Evolutionary conservation across 805 yeast species (phyloP), one percentile per base, ranked within the genome.

Genomic region (Torulaspora delbrueckii): DNA sequence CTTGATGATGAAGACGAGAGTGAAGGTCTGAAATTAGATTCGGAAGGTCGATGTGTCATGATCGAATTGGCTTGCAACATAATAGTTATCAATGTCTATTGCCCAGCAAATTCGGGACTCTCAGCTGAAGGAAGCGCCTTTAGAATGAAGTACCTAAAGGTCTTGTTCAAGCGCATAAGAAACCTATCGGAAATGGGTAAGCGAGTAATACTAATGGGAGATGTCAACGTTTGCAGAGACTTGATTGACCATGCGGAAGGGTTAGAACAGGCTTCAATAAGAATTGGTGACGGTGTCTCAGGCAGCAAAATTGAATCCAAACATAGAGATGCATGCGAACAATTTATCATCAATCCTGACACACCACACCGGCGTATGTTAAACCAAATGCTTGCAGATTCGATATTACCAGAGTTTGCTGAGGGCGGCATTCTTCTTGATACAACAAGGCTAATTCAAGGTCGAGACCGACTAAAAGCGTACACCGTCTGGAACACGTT

Each of bases 401-500:
- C 72, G 0, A 40, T 58, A 26, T 58, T 55, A 40, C 58, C 56
- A 23, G 65, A 47, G n/a, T 57, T 46, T 37, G 69, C 56, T 52
- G 72, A 51, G 14, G 62, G 65, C 3, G 77, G 77, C 34, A 66
- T 77, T 8, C 58, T 85, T 26, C 61, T 73, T 45, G 95, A 86
- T 59, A 69, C 82, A 0, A 75, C 82, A 0, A 70, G 97, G 36
- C 59, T 64, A 24, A 45, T 60, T 2, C 82, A 82, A 50, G 81
- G 84, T 1, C 65, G 83, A 16, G 51, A 57, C 12, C 69, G 80
- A 39, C 60, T 76, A 57, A 80, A 77, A 18, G 72, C 89, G 77
- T 93, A 84, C 60, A 89, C 97, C 0, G 93, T 90, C 38, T 91
- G 99, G 99, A 90, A 89, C 63, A 84, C 89, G 1, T 65, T 81